Percentiles rank a stretch among this genome's conserved stretches.
These are phyloP conservation scores for Ilex paraguariensis DNA, from an alignment of 305 asterid species.

Conservation along the genomic window DNA sequence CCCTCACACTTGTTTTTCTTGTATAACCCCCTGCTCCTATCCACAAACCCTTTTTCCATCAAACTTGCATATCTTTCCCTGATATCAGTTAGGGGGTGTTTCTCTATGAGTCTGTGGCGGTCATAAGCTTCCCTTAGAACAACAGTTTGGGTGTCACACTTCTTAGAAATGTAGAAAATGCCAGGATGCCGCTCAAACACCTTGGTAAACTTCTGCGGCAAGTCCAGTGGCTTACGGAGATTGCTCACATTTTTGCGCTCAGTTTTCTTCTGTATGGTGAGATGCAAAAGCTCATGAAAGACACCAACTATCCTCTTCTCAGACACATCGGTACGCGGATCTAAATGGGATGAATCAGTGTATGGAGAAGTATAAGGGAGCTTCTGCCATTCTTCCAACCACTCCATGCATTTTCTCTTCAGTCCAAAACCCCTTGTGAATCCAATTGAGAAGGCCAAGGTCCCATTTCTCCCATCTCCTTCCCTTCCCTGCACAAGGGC, in stretches of 20 bases:
- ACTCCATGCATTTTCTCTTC: conserved; percentile 77
- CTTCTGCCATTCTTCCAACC: conserved; percentile 94
- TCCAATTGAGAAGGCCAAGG: conserved; percentile 60
- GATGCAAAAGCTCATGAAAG: conserved; percentile 88
- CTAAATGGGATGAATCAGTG: conserved; percentile 59
- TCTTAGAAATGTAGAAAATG: conserved; percentile 76
- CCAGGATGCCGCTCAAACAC: conserved; percentile 89
- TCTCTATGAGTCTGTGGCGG: conserved; percentile 51
- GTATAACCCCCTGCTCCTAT: conserved; percentile 68
- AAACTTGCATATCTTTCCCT: conserved; percentile 51
- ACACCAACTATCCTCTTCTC: conserved; percentile 90
- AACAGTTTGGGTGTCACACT: conserved; percentile 71
- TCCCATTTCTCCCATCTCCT: conserved; percentile 15
- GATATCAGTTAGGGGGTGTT: conserved; percentile 59
- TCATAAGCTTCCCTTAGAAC: conserved; percentile 85
- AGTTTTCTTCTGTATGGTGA: conserved; percentile 50
- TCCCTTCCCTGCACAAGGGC: conserved; percentile 4
- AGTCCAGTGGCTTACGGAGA: conserved; percentile 59
- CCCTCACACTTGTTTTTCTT: conserved; percentile 28
- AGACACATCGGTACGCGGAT: conserved; percentile 79
- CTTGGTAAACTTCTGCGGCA: conserved; percentile 93
- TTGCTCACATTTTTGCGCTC: conserved; percentile 80
- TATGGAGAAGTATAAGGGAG: conserved; percentile 85
- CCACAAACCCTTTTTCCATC: conserved; percentile 71
- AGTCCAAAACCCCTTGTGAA: conserved; percentile 85